Conservation (phyloP, 352 stramenopile genomes). For the Phytopythium delawarense region DNA sequence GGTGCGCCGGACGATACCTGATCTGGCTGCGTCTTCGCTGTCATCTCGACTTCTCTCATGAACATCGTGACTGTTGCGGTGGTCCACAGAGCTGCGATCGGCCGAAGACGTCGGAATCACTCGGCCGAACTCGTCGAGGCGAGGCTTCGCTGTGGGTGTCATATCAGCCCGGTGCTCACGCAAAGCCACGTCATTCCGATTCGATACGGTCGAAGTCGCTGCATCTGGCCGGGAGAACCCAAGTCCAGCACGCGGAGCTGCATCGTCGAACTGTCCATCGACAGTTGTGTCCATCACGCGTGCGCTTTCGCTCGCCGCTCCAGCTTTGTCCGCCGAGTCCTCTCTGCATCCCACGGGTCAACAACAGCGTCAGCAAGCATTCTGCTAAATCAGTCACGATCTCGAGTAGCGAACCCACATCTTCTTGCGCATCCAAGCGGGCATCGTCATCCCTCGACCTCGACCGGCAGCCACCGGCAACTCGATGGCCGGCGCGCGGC, state of each 20-base stretch:
- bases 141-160: background rate
- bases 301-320: background rate
- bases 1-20: background rate
- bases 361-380: background rate
- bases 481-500: constrained; percentile 47
- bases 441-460: constrained; percentile 88
- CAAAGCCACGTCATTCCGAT: background rate
- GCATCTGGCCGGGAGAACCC: constrained; percentile 17
- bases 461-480: constrained; percentile 54
- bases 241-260: constrained; percentile 21
- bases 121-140: constrained; percentile 29
- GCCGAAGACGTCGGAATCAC: constrained; percentile 5
- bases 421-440: constrained; percentile 92
- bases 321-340: constrained; percentile 12
- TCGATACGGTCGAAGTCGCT: background rate
- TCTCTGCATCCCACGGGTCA: constrained; percentile 37
- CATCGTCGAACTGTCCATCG: constrained; percentile 61
- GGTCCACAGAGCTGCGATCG: background rate
- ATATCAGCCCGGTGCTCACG: background rate
- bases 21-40: constrained; percentile 7
- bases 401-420: constrained; percentile 38
- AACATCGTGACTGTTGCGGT: background rate
- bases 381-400: background rate
- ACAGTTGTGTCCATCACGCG: constrained; percentile 2
- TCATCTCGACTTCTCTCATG: background rate